Evolutionary conservation across 2,329 filamentous ascomycete genomes (phyloP).

Genomic region (Penicillium sp.): DNA sequence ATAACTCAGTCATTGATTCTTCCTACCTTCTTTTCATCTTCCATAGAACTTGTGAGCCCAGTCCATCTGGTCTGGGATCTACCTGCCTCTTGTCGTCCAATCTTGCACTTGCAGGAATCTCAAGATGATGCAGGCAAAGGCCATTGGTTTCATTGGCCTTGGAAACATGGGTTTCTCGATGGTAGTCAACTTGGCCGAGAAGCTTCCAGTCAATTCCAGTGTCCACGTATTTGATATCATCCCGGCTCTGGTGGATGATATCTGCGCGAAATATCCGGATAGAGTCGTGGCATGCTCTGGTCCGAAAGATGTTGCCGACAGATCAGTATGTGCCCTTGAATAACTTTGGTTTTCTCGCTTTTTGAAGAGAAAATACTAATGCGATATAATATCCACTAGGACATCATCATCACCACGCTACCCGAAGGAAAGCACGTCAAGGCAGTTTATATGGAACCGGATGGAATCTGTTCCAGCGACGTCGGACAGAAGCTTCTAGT

Average conservation of each 20-base stretch:
- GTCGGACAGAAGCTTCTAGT: slow-evolving; percentile 49
- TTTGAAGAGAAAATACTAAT: neutral
- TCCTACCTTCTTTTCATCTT: neutral
- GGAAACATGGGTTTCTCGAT: slow-evolving; percentile 14
- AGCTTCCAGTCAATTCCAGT: slow-evolving; percentile 1
- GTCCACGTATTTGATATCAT: slow-evolving; percentile 10
- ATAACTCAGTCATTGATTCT: neutral
- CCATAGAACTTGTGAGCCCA: neutral
- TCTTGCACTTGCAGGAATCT: neutral
- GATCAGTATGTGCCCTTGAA: neutral
- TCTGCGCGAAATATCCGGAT: neutral
- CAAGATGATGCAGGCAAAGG: neutral
- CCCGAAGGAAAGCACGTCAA: slow-evolving; percentile 53
- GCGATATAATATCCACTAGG: slow-evolving; percentile 30
- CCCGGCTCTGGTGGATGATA: neutral
- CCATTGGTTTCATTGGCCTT: slow-evolving; percentile 15
- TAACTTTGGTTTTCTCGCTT: neutral
- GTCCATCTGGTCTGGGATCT: neutral
- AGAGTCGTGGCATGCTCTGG: neutral
- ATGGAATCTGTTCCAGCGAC: slow-evolving; percentile 44
- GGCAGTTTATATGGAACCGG: slow-evolving; percentile 48
- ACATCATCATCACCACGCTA: slow-evolving; percentile 54
- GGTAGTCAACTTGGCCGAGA: slow-evolving; percentile 6
- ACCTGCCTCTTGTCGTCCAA: neutral
- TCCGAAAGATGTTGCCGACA: neutral